Percentiles rank a stretch among this genome's conserved stretches.
Evolutionary conservation across 257 asterid genomes (phyloP).

Genomic region (Przewalskia tangutica): DNA sequence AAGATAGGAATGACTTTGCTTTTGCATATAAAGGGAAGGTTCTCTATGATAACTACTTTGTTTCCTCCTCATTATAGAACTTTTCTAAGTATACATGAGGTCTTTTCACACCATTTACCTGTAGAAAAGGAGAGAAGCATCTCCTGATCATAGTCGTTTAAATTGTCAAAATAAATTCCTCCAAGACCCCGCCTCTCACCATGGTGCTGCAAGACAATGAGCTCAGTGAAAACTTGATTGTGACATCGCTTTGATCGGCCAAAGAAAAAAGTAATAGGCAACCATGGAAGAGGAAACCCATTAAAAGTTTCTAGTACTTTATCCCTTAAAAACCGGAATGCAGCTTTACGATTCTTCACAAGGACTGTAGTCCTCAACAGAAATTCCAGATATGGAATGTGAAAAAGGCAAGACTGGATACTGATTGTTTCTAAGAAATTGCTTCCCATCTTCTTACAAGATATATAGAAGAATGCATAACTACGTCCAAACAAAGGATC

Average conservation of each 20-base stretch:
- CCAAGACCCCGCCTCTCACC: slow-evolving; percentile 98
- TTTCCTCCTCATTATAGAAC: background rate
- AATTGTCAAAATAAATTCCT: slow-evolving; percentile 92
- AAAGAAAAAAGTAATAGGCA: background rate
- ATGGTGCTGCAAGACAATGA: slow-evolving; percentile 58
- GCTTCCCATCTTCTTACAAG: background rate
- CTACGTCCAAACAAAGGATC: background rate
- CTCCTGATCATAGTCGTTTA: slow-evolving; percentile 85
- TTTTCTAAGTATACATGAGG: background rate
- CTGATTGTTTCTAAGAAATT: background rate
- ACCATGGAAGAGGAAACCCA: background rate
- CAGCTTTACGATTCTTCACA: background rate
- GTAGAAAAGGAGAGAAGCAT: slow-evolving; percentile 96
- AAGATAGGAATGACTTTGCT: background rate
- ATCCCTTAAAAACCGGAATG: background rate
- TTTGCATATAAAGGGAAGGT: background rate
- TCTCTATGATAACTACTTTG: background rate
- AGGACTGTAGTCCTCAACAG: background rate
- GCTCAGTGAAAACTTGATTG: background rate
- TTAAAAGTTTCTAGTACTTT: background rate
- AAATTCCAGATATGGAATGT: background rate
- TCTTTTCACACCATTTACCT: slow-evolving; percentile 42
- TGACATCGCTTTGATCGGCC: background rate
- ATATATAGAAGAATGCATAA: background rate
- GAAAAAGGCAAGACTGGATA: background rate